phyloP scores from a whole-genome alignment of 768 basidiomycete species.

The Amanita rimosa region DNA sequence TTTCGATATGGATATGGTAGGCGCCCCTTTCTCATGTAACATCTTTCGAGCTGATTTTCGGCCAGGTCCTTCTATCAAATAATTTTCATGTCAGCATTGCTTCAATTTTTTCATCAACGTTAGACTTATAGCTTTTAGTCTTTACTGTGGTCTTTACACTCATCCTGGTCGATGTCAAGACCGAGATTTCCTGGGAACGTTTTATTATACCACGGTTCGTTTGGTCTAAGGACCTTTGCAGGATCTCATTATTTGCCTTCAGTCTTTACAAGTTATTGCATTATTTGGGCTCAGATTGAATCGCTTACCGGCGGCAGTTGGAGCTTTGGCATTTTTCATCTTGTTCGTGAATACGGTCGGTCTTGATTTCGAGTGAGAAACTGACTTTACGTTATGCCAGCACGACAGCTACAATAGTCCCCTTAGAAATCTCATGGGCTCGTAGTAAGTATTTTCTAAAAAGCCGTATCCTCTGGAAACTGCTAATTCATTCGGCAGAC shows the following conservation, averaged over 20 bases:
- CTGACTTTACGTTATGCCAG: conserved; percentile 12
- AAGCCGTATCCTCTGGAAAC: background rate
- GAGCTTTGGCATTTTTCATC: conserved; percentile 42
- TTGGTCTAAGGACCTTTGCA: background rate
- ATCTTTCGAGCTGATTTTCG: conserved; percentile 8
- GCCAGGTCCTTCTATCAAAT: conserved; percentile 50
- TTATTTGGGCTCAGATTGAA: conserved; percentile 62
- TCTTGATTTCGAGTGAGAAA: background rate
- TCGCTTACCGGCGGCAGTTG: conserved; percentile 53
- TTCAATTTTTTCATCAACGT: background rate
- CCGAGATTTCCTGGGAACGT: conserved; percentile 35
- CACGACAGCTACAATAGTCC: conserved; percentile 27
- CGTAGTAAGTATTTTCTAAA: conserved; percentile 18
- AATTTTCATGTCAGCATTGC: conserved; percentile 34
- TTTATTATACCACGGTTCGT: conserved; percentile 37
- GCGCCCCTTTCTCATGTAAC: conserved; percentile 9
- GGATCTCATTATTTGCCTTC: background rate
- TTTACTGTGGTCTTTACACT: conserved; percentile 30
- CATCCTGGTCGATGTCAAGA: conserved; percentile 18
- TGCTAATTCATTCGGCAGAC: conserved; percentile 21
- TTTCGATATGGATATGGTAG: conserved; percentile 58
- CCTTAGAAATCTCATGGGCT: conserved; percentile 20
- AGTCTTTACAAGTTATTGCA: conserved; percentile 54
- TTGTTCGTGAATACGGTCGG: conserved; percentile 21
- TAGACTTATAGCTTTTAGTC: conserved; percentile 13